phyloP scores from a whole-genome alignment of 2,329 filamentous ascomycete genomes.

The Dothideomycetes sp. region DNA sequence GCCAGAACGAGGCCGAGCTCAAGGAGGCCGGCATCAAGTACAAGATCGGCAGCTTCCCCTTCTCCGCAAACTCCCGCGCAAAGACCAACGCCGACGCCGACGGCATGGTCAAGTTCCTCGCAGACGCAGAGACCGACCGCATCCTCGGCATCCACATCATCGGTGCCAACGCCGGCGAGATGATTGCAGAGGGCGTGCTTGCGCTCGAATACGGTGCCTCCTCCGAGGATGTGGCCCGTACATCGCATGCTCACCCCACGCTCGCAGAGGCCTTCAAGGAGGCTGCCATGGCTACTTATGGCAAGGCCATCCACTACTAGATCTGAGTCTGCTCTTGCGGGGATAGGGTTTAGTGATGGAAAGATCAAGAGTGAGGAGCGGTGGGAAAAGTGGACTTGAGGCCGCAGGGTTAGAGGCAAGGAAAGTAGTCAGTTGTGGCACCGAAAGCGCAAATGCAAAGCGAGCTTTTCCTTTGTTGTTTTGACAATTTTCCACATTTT shows the following conservation, averaged over 20 bases:
- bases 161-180: conserved; percentile 90
- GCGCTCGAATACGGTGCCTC: conserved; percentile 94
- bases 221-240: conserved; percentile 87
- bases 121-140: conserved; percentile 91
- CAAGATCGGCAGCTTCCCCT: conserved; percentile 88
- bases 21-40: conserved; percentile 86
- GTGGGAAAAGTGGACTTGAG: neutral
- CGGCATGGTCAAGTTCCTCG: conserved; percentile 92
- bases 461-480: neutral
- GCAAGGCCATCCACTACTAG: conserved; percentile 93
- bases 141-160: conserved; percentile 95
- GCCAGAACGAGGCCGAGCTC: conserved; percentile 91
- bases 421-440: neutral
- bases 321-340: neutral
- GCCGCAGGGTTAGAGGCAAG: neutral
- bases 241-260: conserved; percentile 93
- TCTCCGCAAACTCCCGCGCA: conserved; percentile 93
- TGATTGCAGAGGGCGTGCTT: conserved; percentile 95
- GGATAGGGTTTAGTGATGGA: neutral
- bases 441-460: too few species aligned
- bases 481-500: neutral
- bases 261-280: conserved; percentile 98
- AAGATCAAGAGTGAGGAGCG: neutral
- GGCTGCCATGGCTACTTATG: conserved; percentile 94
- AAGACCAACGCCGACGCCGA: conserved; percentile 98